phyloP scores from a whole-genome alignment of 352 stramenopile species.

The Pythium brassicae region DNA sequence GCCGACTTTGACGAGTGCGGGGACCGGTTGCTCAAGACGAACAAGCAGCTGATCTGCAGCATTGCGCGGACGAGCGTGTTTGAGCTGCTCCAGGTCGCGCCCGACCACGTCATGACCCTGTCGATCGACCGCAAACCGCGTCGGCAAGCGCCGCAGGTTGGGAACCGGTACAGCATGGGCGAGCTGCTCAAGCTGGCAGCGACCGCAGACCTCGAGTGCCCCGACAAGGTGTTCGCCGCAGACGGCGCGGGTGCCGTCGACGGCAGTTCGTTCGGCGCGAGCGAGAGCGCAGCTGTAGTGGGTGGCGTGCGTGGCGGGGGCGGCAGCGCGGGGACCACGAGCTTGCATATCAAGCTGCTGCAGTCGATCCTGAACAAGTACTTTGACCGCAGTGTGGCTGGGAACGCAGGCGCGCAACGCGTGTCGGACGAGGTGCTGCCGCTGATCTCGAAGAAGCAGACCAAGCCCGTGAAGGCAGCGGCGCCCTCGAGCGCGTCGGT shows the following conservation, averaged over 20 bases:
- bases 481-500: slow-evolving; percentile 15
- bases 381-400: slow-evolving; percentile 29
- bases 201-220: slow-evolving; percentile 46
- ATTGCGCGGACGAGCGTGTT: slow-evolving; percentile 62
- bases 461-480: slow-evolving; percentile 24
- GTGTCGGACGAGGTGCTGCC: slow-evolving; percentile 17
- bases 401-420: slow-evolving; percentile 13
- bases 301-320: background rate
- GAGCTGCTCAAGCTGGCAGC: slow-evolving; percentile 54
- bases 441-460: slow-evolving; percentile 31
- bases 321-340: slow-evolving; percentile 9
- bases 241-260: slow-evolving; percentile 19
- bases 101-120: slow-evolving; percentile 58
- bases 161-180: slow-evolving; percentile 41
- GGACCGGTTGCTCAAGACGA: slow-evolving; percentile 25
- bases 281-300: background rate
- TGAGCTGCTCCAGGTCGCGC: slow-evolving; percentile 45
- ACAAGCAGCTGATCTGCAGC: slow-evolving; percentile 50
- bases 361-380: slow-evolving; percentile 48
- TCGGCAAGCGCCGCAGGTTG: slow-evolving; percentile 14
- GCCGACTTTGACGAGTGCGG: slow-evolving; percentile 35
- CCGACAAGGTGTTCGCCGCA: slow-evolving; percentile 26
- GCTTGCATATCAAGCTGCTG: slow-evolving; percentile 30
- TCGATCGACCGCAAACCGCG: slow-evolving; percentile 24
- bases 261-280: slow-evolving; percentile 5